A percentile compares a stretch with the other conserved stretches of the same genome.
phyloP scores from a whole-genome alignment of 2,329 filamentous ascomycete genomes.

The Neopestalotiopsis sp. region DNA sequence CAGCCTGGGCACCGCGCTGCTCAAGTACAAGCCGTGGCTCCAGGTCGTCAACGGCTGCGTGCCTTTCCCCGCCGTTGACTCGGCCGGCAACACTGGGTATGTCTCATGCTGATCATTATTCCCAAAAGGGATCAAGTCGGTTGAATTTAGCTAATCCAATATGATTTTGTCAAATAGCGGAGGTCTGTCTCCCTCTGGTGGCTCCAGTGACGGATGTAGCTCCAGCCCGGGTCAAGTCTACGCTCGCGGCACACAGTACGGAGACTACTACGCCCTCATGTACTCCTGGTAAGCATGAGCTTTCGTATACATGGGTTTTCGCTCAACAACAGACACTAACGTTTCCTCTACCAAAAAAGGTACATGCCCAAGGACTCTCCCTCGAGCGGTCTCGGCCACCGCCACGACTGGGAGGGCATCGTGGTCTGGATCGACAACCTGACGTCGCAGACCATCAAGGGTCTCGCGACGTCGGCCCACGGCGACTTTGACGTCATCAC shows the following conservation, averaged over 20 bases:
- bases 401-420: conserved; percentile 43
- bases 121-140: neutral
- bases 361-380: conserved; percentile 50
- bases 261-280: conserved; percentile 38
- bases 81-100: conserved; percentile 43
- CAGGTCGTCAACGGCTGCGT: conserved; percentile 62
- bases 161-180: conserved; percentile 25
- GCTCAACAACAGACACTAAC: neutral
- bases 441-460: conserved; percentile 34
- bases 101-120: neutral
- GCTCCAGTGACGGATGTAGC: conserved; percentile 33
- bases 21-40: conserved; percentile 60
- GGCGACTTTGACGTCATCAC: conserved; percentile 36
- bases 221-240: conserved; percentile 41
- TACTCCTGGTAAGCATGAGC: conserved; percentile 38
- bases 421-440: conserved; percentile 40
- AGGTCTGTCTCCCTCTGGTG: conserved; percentile 35
- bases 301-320: too few species aligned
- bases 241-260: conserved; percentile 33
- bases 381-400: conserved; percentile 39
- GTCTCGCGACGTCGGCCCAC: conserved; percentile 39
- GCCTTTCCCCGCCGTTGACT: conserved; percentile 62
- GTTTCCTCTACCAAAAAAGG: conserved; percentile 15
- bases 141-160: conserved; percentile 18
- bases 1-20: conserved; percentile 51